Evolutionary conservation across 1,139 yeast species (phyloP), one percentile per base, ranked within the genome.

Genomic region (Kluyveromyces marxianus): DNA sequence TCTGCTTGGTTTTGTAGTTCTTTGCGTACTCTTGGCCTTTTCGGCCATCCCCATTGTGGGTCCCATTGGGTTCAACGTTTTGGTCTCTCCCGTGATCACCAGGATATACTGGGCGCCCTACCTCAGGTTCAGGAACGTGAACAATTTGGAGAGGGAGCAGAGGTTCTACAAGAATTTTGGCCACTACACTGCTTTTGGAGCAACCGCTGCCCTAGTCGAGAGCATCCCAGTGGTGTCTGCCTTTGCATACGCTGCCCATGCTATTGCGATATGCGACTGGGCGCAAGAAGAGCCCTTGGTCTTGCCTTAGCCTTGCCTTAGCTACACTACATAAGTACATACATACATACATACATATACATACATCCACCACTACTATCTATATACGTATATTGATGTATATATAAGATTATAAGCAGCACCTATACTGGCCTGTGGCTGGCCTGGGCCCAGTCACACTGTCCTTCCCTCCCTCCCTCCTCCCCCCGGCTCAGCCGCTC

Each of bases 41-140:
- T 57, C 65, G 3, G 50, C 53, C 27, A 45, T 61, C 21, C 66
- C 66, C 27, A 39, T 62, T 6, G 21, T 58, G 4, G 66, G 66
- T 2, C 66, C 66, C 8, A 40, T 55, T n/a, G 8, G 53, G 6
- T 62, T 60, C 50, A 50, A 53, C 37, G 32, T 55, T 2, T 28
- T 55, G 7, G 50, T 50, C 25, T 51, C 65, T 8, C 65, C 66
- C 6, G 49, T 57, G 34, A 49, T 61, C 14, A 47, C 62, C 4
- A 58, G 54, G 42, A 50, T 60, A 35, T 60, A 54, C 41, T 47
- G 45, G 41, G 47, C 51, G 4, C 42, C 44, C n/a, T 49, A 41
- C 40, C 39, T 49, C 33, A 46, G 62, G 36, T 44, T 59, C 30
- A 54, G 50, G 44, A 57, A 58, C 5, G 42, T 54, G 10, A 51